phyloP scores from a whole-genome alignment of 441 rosid species.

The Biscutella laevigata region DNA sequence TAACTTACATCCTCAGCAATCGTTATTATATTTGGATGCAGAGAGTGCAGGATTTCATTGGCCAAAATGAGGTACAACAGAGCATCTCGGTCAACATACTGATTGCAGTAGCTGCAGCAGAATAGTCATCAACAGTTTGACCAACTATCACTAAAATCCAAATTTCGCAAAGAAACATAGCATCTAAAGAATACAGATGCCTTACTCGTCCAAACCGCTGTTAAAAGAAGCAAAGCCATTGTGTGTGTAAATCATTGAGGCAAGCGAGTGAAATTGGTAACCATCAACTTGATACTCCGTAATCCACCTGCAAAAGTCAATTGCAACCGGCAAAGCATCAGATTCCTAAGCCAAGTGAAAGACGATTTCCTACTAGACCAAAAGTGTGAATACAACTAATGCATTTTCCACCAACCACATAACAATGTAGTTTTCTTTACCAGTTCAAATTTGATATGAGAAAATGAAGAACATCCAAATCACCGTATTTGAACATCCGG shows the following conservation, averaged over 20 bases:
- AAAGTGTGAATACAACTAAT: constrained; percentile 1
- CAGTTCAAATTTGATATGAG: constrained; percentile 92
- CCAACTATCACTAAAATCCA: constrained; percentile 10
- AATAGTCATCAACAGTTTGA: constrained; percentile 14
- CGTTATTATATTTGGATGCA: constrained; percentile 82
- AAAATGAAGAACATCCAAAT: constrained; percentile 79
- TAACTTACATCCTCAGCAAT: constrained; percentile 95
- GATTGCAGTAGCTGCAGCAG: constrained; percentile 83
- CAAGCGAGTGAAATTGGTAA: constrained; percentile 89
- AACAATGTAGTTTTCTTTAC: constrained; percentile 34
- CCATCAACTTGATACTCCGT: constrained; percentile 87
- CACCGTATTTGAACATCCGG: constrained; percentile 91
- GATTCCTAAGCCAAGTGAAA: constrained; percentile 1
- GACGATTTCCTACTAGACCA: constrained; percentile 6
- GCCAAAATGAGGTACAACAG: constrained; percentile 79
- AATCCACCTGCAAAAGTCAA: constrained; percentile 67
- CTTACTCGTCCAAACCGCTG: constrained; percentile 86
- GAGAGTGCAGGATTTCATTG: constrained; percentile 76
- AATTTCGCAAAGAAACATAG: constrained; percentile 3
- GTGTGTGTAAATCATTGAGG: constrained; percentile 89
- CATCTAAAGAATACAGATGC: constrained; percentile 17
- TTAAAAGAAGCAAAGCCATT: constrained; percentile 89
- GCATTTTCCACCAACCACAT: not conserved
- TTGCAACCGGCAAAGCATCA: constrained; percentile 15
- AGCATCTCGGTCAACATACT: constrained; percentile 88